These are phyloP conservation scores for Dacryopinax primogenitus DNA, from an alignment of 768 basidiomycete species.

Conservation along the genomic window DNA sequence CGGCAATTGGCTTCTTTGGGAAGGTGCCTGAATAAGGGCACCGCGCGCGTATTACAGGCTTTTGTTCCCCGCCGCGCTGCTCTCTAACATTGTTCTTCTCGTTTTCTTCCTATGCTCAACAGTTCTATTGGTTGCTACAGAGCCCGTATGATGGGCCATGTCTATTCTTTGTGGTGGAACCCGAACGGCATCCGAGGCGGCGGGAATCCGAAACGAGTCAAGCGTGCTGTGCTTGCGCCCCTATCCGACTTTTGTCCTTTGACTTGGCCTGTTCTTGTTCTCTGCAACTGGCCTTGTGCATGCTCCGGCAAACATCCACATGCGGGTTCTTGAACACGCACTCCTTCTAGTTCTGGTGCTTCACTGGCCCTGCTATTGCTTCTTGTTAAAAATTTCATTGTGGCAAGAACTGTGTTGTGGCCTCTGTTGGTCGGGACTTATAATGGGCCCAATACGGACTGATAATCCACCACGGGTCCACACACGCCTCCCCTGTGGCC, in stretches of 20 bases:
- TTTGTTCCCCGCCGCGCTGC: not conserved
- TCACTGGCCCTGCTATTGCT: not conserved
- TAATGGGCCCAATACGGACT: constrained; percentile 1
- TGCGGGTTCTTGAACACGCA: not conserved
- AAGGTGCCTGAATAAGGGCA: not conserved
- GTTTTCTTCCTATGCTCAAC: not conserved
- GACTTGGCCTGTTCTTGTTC: not conserved
- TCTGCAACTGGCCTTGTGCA: constrained; percentile 6
- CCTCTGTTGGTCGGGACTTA: not conserved
- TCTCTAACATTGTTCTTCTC: not conserved
- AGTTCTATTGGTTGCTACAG: not conserved
- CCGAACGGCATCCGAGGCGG: constrained; percentile 8
- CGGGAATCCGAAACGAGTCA: constrained; percentile 8
- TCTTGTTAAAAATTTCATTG: not conserved
- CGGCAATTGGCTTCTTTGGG: constrained; percentile 4
- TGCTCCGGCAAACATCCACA: not conserved
- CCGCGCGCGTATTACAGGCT: constrained; percentile 1
- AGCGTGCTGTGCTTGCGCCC: constrained; percentile 7
- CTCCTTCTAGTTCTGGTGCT: constrained; percentile 2
- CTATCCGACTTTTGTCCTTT: constrained; percentile 7
- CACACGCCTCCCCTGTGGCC: not conserved
- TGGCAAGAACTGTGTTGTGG: not conserved
- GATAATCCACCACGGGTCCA: not conserved
- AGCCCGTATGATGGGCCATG: not conserved
- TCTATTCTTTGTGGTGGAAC: not conserved